phyloP scores from a whole-genome alignment of 176 grass and related monocot genomes.

The Carex pumila region DNA sequence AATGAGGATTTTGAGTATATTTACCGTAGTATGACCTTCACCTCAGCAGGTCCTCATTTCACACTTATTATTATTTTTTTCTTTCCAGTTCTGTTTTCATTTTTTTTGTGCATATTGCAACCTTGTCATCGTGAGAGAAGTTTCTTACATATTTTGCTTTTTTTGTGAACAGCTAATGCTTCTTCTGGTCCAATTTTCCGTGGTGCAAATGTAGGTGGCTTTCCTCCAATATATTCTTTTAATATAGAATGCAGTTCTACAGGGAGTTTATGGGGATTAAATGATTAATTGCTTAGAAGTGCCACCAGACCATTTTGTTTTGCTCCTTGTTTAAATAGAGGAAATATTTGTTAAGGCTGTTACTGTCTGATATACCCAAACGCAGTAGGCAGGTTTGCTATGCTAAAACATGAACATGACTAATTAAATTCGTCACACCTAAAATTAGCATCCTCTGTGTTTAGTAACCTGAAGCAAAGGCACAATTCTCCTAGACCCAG shows the following conservation, averaged over 20 bases:
- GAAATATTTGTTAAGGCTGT: neutral
- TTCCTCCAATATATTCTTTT: constrained; percentile 23
- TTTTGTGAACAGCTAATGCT: constrained; percentile 39
- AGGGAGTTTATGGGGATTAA: neutral
- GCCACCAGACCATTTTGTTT: neutral
- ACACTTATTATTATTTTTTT: neutral
- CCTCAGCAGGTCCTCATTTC: constrained; percentile 42
- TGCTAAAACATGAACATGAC: neutral
- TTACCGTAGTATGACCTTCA: constrained; percentile 73
- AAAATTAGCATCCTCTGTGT: neutral
- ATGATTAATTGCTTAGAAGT: neutral
- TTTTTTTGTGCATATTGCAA: neutral
- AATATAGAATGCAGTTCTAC: neutral
- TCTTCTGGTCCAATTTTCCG: constrained; percentile 49
- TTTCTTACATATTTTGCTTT: constrained; percentile 18
- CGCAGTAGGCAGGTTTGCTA: neutral
- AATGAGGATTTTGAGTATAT: constrained; percentile 96
- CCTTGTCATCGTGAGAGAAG: neutral
- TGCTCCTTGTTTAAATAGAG: neutral
- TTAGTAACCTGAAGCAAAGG: neutral
- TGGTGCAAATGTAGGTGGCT: constrained; percentile 67
- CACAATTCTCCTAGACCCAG: neutral
- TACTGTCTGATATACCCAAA: neutral
- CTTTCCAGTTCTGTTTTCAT: constrained; percentile 13
- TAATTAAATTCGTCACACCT: neutral